These are phyloP conservation scores for Solanum raphanifolium DNA, from an alignment of 257 asterid genomes.

Conservation along the genomic window DNA sequence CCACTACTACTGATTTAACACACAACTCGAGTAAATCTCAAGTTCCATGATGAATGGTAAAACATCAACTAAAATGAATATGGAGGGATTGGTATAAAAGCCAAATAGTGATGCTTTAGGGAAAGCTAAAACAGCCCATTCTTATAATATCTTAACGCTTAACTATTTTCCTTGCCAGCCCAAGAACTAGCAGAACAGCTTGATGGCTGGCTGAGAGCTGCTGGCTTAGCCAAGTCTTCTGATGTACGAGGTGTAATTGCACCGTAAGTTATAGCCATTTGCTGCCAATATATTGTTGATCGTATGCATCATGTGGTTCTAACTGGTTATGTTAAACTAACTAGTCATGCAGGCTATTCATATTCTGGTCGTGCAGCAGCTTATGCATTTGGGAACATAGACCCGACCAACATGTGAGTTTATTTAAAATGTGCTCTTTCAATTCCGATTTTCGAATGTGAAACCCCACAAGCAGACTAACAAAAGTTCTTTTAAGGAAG, in stretches of 20 bases:
- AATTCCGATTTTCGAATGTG: not conserved
- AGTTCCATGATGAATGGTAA: not conserved
- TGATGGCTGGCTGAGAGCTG: constrained; percentile 70
- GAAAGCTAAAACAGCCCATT: constrained; percentile 7
- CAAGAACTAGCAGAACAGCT: constrained; percentile 60
- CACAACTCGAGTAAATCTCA: not conserved
- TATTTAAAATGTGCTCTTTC: not conserved
- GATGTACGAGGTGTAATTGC: constrained; percentile 97
- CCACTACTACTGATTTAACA: not conserved
- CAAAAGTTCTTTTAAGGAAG: not conserved
- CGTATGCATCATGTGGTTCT: not conserved
- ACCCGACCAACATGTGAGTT: constrained; percentile 65
- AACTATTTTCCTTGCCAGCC: constrained; percentile 33
- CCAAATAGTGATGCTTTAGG: not conserved
- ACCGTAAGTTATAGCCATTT: constrained; percentile 51
- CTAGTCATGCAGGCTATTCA: constrained; percentile 98
- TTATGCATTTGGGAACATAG: constrained; percentile 90
- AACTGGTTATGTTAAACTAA: constrained; percentile 15
- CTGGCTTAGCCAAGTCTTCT: constrained; percentile 58
- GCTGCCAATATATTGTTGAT: not conserved
- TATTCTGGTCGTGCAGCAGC: constrained; percentile 99
- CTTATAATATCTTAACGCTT: not conserved
- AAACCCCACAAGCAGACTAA: not conserved
- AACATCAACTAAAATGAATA: not conserved
- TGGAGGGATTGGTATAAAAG: not conserved